These are phyloP conservation scores for Eucalyptus regnans DNA, from an alignment of 345 rosid genomes.

Conservation along the genomic window DNA sequence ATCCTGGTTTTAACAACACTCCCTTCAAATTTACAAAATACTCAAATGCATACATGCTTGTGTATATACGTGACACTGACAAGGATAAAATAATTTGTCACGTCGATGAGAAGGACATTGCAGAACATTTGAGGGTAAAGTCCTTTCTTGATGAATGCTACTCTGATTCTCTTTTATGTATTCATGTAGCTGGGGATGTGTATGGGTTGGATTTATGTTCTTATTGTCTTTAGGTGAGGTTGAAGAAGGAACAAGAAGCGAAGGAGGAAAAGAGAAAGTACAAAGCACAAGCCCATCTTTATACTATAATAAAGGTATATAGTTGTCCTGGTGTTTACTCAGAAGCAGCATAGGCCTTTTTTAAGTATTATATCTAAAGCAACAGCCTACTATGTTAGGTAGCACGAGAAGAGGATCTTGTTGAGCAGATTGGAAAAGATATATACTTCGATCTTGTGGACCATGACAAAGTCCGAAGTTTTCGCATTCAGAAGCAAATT, in stretches of 20 bases:
- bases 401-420: conserved; percentile 78
- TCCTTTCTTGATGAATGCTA: neutral
- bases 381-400: conserved; percentile 23
- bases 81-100: conserved; percentile 91
- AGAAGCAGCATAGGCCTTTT: neutral
- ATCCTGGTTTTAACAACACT: conserved; percentile 88
- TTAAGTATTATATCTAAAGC: neutral
- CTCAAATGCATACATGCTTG: conserved; percentile 99
- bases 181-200: neutral
- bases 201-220: neutral
- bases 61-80: conserved; percentile 89
- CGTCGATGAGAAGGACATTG: conserved; percentile 97
- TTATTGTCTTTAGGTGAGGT: conserved; percentile 49
- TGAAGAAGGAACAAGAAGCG: conserved; percentile 94
- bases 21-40: conserved; percentile 95
- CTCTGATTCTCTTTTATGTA: neutral
- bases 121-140: conserved; percentile 88
- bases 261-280: conserved; percentile 79
- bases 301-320: conserved; percentile 80
- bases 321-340: neutral
- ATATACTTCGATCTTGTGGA: conserved; percentile 96
- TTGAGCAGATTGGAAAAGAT: conserved; percentile 84
- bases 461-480: conserved; percentile 90
- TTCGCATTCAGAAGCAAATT: conserved; percentile 82
- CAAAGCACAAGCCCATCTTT: conserved; percentile 93